These are phyloP conservation scores for Sporothrix variecibatus DNA, from an alignment of 2,329 filamentous ascomycete genomes.

Conservation along the genomic window DNA sequence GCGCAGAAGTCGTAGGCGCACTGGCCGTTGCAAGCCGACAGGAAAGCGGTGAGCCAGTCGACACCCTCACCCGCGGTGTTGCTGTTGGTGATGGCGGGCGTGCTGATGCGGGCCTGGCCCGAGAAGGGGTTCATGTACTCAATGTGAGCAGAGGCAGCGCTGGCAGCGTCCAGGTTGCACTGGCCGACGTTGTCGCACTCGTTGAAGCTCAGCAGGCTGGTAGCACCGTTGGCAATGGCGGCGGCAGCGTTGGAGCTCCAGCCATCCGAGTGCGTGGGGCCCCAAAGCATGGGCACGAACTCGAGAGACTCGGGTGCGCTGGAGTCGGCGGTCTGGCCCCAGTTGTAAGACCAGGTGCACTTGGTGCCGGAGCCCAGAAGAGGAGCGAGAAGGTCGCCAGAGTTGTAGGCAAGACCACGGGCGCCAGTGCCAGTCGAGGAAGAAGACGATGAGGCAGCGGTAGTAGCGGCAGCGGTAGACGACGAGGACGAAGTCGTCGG, in stretches of 20 bases:
- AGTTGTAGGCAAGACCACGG: conserved; percentile 71
- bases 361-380: conserved; percentile 49
- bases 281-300: conserved; percentile 71
- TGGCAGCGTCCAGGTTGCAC: conserved; percentile 56
- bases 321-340: conserved; percentile 51
- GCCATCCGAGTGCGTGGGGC: conserved; percentile 47
- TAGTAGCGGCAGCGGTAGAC: conserved; percentile 28
- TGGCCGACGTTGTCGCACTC: conserved; percentile 66
- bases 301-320: conserved; percentile 48
- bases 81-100: conserved; percentile 66
- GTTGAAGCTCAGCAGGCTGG: conserved; percentile 68
- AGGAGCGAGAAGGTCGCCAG: conserved; percentile 51
- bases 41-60: conserved; percentile 56
- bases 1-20: conserved; percentile 63
- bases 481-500: conserved; percentile 29
- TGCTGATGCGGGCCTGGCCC: conserved; percentile 56
- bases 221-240: conserved; percentile 57
- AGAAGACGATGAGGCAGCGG: conserved; percentile 31
- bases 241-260: conserved; percentile 55
- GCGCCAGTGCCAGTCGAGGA: conserved; percentile 45
- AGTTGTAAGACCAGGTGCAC: conserved; percentile 69
- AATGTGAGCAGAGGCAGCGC: conserved; percentile 56
- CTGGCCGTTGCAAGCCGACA: conserved; percentile 51
- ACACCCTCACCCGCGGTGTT: conserved; percentile 52
- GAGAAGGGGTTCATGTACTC: conserved; percentile 57